These are phyloP conservation scores for Drosera capensis DNA, from an alignment of 148 eudicot species.

Conservation along the genomic window DNA sequence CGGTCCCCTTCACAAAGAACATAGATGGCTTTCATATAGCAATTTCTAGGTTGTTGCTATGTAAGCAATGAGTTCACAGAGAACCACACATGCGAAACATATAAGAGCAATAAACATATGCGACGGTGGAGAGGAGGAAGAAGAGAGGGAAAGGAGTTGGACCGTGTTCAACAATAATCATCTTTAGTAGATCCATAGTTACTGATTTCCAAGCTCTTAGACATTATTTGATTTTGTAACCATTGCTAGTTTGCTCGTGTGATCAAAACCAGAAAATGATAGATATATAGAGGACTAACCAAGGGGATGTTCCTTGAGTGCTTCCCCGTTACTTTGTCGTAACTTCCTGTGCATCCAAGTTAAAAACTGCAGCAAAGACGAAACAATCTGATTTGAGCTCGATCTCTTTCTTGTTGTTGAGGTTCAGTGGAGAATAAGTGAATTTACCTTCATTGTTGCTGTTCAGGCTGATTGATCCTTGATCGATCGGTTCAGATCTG, in stretches of 20 bases:
- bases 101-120: too few species aligned
- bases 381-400: not conserved
- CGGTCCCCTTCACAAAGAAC: too few species aligned
- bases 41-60: too few species aligned
- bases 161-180: too few species aligned
- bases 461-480: too few species aligned
- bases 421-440: not conserved
- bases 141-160: too few species aligned
- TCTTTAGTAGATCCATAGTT: too few species aligned
- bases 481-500: too few species aligned
- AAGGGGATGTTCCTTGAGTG: slow-evolving; percentile 36
- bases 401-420: not conserved
- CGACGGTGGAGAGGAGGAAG: too few species aligned
- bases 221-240: not conserved
- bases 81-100: too few species aligned
- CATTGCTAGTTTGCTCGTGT: not conserved
- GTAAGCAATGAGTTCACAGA: too few species aligned
- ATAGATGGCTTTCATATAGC: too few species aligned
- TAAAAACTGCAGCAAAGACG: slow-evolving; percentile 45
- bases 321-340: slow-evolving; percentile 44
- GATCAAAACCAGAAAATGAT: not conserved
- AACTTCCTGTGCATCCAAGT: slow-evolving; percentile 97
- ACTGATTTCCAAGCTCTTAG: not conserved
- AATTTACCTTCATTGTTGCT: slow-evolving; percentile 73
- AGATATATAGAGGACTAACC: slow-evolving; percentile 48